Conservation (phyloP, 306 rosid species). For the Prosopis cineraria region DNA sequence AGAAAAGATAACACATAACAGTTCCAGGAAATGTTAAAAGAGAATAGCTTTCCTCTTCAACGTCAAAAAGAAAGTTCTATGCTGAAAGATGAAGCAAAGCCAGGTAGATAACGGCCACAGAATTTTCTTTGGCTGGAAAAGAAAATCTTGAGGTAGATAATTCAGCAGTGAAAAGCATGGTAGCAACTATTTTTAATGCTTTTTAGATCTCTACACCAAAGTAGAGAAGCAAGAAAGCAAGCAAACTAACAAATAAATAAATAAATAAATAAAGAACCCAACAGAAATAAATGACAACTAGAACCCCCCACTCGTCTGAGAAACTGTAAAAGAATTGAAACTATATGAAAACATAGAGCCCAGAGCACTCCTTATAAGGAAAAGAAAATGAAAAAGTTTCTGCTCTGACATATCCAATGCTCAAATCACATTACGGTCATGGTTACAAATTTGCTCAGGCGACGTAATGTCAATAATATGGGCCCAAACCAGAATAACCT, state of each 20-base stretch:
- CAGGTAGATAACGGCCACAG: slow-evolving; percentile 1
- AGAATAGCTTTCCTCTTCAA: slow-evolving; percentile 9
- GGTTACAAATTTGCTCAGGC: background rate
- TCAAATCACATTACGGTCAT: background rate
- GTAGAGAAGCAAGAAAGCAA: background rate
- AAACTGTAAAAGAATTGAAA: background rate
- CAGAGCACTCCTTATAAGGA: background rate
- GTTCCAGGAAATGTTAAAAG: background rate
- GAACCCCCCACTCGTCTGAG: background rate
- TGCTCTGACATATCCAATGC: background rate
- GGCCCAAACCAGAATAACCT: background rate
- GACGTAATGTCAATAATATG: background rate
- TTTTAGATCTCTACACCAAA: slow-evolving; percentile 15
- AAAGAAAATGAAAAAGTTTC: background rate
- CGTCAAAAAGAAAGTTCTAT: background rate
- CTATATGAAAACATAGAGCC: background rate
- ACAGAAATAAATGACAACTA: slow-evolving; percentile 2
- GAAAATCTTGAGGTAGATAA: background rate
- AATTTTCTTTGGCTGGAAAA: background rate
- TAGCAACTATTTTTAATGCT: slow-evolving; percentile 18
- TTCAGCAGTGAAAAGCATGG: background rate
- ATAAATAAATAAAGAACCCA: background rate
- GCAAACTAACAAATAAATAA: too few relatives aligned
- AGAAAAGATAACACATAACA: background rate
- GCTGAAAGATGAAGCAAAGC: slow-evolving; percentile 23